Evolutionary conservation across 2,329 filamentous ascomycete genomes (phyloP).

Genomic region (Neonectria neomacrospora): DNA sequence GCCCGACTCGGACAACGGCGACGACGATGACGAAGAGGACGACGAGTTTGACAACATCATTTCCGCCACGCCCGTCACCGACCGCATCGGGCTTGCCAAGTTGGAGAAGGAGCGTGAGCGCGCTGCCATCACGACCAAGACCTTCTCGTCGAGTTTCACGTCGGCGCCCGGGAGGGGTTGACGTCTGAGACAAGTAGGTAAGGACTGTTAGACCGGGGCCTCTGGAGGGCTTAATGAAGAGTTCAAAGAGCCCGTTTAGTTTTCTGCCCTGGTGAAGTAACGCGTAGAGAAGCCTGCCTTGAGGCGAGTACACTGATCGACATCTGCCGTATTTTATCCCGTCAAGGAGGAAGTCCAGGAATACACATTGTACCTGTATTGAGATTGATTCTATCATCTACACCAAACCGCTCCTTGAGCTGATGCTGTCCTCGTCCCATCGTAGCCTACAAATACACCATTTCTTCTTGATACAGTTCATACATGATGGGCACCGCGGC

Average conservation of each 20-base stretch:
- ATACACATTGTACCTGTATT: slow-evolving; percentile 21
- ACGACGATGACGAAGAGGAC: slow-evolving; percentile 67
- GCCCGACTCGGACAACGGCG: slow-evolving; percentile 75
- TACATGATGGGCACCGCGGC: slow-evolving; percentile 15
- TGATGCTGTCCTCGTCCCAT: slow-evolving; percentile 6
- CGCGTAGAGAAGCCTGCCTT: background rate
- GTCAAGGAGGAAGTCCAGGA: background rate
- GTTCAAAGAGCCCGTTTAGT: background rate
- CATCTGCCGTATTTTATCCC: too few relatives aligned
- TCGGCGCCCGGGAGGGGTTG: slow-evolving; percentile 62
- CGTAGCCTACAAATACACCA: slow-evolving; percentile 23
- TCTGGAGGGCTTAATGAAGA: background rate
- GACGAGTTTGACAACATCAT: slow-evolving; percentile 94
- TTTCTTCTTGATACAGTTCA: slow-evolving; percentile 19
- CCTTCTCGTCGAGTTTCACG: slow-evolving; percentile 61
- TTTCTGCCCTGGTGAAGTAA: background rate
- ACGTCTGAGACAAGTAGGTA: slow-evolving; percentile 9
- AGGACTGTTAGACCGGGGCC: background rate
- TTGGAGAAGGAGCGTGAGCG: slow-evolving; percentile 66
- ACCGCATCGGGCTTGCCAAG: slow-evolving; percentile 75
- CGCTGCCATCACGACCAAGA: slow-evolving; percentile 60
- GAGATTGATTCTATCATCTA: slow-evolving; percentile 21
- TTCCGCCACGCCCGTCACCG: slow-evolving; percentile 88
- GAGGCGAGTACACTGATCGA: background rate
- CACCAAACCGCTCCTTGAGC: background rate